Percentiles rank a stretch among this genome's conserved stretches.
These are phyloP conservation scores for Podaxis sp. DNA, from an alignment of 768 basidiomycete genomes.

Conservation along the genomic window DNA sequence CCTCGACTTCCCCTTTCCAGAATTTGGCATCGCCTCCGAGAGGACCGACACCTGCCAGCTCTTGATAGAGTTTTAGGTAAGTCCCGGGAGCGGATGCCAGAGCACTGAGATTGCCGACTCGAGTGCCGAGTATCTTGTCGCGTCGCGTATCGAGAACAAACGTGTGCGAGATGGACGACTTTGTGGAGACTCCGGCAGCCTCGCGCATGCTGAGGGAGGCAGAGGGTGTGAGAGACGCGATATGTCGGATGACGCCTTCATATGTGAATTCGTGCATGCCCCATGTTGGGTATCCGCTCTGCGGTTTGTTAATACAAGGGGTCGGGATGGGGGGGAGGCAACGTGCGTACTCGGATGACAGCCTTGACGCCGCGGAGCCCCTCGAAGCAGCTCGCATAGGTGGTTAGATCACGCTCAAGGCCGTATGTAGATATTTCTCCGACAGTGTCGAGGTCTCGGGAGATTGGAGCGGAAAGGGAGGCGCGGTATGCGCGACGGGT, in stretches of 20 bases:
- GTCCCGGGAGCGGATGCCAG: slow-evolving; percentile 32
- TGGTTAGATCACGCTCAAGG: slow-evolving; percentile 74
- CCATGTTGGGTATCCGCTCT: slow-evolving; percentile 32
- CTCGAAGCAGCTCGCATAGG: slow-evolving; percentile 70
- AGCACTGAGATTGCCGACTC: slow-evolving; percentile 9
- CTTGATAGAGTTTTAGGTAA: slow-evolving; percentile 58
- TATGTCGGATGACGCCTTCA: slow-evolving; percentile 74
- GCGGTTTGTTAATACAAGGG: not conserved
- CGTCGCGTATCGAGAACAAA: slow-evolving; percentile 75
- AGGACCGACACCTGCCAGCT: slow-evolving; percentile 53
- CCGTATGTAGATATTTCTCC: slow-evolving; percentile 72
- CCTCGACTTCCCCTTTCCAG: slow-evolving; percentile 68
- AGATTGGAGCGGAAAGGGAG: slow-evolving; percentile 57
- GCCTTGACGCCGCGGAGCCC: slow-evolving; percentile 60
- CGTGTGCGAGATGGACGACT: slow-evolving; percentile 80
- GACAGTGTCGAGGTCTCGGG: slow-evolving; percentile 54
- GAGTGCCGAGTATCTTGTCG: slow-evolving; percentile 56
- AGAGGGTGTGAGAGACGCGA: slow-evolving; percentile 61
- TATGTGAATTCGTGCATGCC: slow-evolving; percentile 80
- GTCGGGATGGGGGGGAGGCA: slow-evolving; percentile 13
- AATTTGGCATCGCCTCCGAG: slow-evolving; percentile 77
- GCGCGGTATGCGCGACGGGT: slow-evolving; percentile 82
- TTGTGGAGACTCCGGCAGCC: slow-evolving; percentile 73
- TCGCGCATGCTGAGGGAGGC: slow-evolving; percentile 89
- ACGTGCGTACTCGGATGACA: slow-evolving; percentile 71